Percentiles rank a stretch among this genome's conserved stretches.
Conservation (phyloP, 805 yeast species). For the Wickerhamiella slavikovae region DNA sequence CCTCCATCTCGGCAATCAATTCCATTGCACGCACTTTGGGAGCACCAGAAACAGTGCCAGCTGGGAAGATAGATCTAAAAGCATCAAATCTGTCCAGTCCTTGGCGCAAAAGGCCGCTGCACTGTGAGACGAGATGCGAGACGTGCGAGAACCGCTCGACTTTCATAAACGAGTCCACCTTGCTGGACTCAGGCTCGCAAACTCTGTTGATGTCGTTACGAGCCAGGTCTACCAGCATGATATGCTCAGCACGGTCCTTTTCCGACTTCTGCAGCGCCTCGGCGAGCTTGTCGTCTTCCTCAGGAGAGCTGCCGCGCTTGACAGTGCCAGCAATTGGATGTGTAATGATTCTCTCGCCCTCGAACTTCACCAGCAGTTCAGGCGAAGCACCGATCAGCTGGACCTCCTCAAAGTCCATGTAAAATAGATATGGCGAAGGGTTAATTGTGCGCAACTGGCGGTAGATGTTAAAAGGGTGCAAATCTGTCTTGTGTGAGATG, state of each 20-base stretch:
- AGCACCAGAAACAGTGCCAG: conserved; percentile 97
- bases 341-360: conserved; percentile 59
- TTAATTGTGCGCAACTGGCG: conserved; percentile 87
- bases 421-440: conserved; percentile 93
- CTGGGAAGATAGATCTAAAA: conserved; percentile 93
- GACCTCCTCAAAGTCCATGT: conserved; percentile 77
- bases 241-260: conserved; percentile 95
- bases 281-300: conserved; percentile 80
- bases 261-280: conserved; percentile 46
- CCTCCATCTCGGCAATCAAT: conserved; percentile 70
- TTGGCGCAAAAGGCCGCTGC: conserved; percentile 68
- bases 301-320: conserved; percentile 69
- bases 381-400: conserved; percentile 97
- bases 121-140: conserved; percentile 89
- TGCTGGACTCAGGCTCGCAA: conserved; percentile 70
- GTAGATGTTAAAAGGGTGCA: conserved; percentile 93
- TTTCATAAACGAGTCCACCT: conserved; percentile 70
- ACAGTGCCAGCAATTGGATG: conserved; percentile 99
- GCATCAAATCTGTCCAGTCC: conserved; percentile 91
- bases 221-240: conserved; percentile 95
- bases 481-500: conserved; percentile 80
- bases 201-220: conserved; percentile 89
- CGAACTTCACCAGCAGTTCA: conserved; percentile 73
- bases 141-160: conserved; percentile 93
- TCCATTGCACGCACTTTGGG: conserved; percentile 97